Base-by-base conservation (phyloP, 805 yeast genomes). In the Ogataea neopini region DNA sequence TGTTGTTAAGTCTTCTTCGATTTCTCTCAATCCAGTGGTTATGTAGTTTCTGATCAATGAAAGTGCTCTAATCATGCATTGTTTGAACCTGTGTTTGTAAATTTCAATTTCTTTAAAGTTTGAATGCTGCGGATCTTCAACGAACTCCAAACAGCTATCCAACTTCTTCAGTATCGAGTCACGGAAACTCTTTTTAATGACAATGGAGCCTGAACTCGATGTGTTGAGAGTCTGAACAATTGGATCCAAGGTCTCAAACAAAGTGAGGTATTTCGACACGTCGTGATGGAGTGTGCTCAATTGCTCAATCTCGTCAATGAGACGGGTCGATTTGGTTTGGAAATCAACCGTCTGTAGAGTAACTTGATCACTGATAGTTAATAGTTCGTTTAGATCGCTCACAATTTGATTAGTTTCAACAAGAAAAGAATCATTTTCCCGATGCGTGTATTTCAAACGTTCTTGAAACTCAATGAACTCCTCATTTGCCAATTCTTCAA, bases 31-130 rank as follows among this genome's bases (percentile, higher is more conserved):
- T 28, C 72, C 74, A n/a, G 64, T 64, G 8, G 72, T 72, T 45
- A 87, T 66, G 60, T 83, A 88, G 58, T 84, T 87, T 52, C 84
- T 77, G 13, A 89, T 79, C 49, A 92, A 70, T 0, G 94, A 81
- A 40, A 89, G 73, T 1, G 95, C 84, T 49, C 96, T 76, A 1
- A 91, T 82, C 76, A 89, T 74, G 59, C 96, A 88, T 57, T 88
- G 95, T 51, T 86, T 80, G 68, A 88, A 88, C 49, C 91, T 77
- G 52, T 82, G 79, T 40, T 75, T 76, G 62, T 87, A 89, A 1
- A 80, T 60, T 22, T 83, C 92, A 9, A 79, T 71, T 45, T 90
- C 96, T 59, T 79, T 82, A 59, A 86, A 85, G 8, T 61, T 50
- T 4, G 60, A 51, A 48, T 82, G 82, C 6, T 72, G 65, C 44